Percentiles rank a stretch among this genome's conserved stretches.
phyloP scores from a whole-genome alignment of 2,329 filamentous ascomycete genomes.

The Talaromyces albobiverticillius region DNA sequence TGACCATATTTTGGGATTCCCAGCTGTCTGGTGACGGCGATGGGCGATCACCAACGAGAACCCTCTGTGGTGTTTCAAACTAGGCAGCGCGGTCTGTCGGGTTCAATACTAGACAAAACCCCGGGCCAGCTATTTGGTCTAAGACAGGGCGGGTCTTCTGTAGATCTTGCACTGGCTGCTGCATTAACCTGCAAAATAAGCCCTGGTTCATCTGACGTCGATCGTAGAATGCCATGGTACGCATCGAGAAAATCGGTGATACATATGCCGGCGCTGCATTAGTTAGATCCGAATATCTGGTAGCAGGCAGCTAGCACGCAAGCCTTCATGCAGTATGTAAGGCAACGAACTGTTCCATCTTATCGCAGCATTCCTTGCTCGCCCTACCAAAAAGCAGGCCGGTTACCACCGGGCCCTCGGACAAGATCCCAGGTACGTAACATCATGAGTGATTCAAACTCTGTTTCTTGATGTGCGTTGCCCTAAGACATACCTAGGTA shows the following conservation, averaged over 20 bases:
- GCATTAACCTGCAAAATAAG: not conserved
- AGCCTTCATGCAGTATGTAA: conserved; percentile 2
- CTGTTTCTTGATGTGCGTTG: too few species aligned
- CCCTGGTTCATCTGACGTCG: not conserved
- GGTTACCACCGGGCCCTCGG: not conserved
- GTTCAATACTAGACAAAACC: not conserved
- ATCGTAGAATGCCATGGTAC: not conserved
- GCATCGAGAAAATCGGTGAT: too few species aligned
- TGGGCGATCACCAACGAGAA: not conserved
- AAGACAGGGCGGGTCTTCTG: not conserved
- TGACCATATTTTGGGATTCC: not conserved
- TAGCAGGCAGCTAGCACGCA: not conserved
- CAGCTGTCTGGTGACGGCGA: not conserved
- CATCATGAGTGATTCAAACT: not conserved
- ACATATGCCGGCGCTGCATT: too few species aligned
- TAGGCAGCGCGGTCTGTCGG: not conserved
- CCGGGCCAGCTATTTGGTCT: not conserved
- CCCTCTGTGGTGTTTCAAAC: not conserved
- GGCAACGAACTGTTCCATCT: not conserved
- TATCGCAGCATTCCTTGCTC: not conserved
- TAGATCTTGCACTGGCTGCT: not conserved
- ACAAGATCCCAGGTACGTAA: not conserved
- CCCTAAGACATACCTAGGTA: too few species aligned
- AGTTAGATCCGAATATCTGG: not conserved
- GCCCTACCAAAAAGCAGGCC: not conserved